Evolutionary conservation across 805 yeast species (phyloP).

Genomic region (Metschnikowia reukaufii): DNA sequence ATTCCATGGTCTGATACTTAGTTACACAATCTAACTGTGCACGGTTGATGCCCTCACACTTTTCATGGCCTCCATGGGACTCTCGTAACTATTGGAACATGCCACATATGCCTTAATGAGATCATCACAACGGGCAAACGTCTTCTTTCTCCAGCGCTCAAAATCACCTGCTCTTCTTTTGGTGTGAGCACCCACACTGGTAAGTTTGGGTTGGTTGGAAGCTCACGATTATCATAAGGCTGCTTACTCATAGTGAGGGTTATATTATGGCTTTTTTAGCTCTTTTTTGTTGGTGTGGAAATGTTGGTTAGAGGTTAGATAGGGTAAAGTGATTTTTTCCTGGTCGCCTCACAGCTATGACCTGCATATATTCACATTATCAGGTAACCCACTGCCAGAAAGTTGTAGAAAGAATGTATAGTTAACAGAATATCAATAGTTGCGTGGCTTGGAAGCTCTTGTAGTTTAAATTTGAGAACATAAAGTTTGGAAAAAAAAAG

Average conservation of each 20-base stretch:
- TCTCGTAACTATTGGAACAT: slow-evolving; percentile 60
- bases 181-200: slow-evolving; percentile 81
- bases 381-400: neutral
- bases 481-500: no score
- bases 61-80: slow-evolving; percentile 64
- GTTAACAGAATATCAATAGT: no score
- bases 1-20: slow-evolving; percentile 58
- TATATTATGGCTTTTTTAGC: no score
- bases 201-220: slow-evolving; percentile 45
- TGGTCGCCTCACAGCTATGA: neutral
- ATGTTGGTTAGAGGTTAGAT: no score
- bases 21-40: slow-evolving; percentile 64
- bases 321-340: neutral
- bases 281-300: no score
- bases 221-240: slow-evolving; percentile 37
- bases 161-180: slow-evolving; percentile 72
- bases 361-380: neutral
- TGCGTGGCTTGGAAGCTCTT: no score
- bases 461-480: no score
- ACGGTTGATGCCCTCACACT: slow-evolving; percentile 59
- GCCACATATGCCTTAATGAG: slow-evolving; percentile 61
- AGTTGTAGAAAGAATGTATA: no score
- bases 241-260: slow-evolving; percentile 34
- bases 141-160: slow-evolving; percentile 64
- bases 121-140: slow-evolving; percentile 67